phyloP scores from a whole-genome alignment of 768 basidiomycete species.

The Epithele typhae region DNA sequence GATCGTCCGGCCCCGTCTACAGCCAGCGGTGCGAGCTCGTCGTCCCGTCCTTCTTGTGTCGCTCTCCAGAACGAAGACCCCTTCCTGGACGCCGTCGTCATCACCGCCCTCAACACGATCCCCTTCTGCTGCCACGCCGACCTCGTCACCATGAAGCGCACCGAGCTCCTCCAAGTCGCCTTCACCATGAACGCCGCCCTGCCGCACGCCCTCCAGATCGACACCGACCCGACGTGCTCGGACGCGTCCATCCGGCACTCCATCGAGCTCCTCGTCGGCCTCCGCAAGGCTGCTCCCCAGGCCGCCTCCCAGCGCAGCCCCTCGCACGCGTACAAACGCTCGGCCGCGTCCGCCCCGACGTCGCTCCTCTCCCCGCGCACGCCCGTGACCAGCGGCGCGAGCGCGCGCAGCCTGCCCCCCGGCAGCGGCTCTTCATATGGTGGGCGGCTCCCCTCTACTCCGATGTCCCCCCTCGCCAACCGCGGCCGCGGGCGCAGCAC shows the following conservation, averaged over 20 bases:
- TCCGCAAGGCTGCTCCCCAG: slow-evolving; percentile 29
- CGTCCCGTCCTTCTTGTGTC: slow-evolving; percentile 35
- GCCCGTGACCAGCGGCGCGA: slow-evolving; percentile 11
- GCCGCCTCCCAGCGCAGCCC: not conserved
- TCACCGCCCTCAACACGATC: slow-evolving; percentile 52
- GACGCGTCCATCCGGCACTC: slow-evolving; percentile 44
- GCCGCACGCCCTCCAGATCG: slow-evolving; percentile 48
- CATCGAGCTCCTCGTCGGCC: slow-evolving; percentile 61
- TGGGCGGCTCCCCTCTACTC: slow-evolving; percentile 15
- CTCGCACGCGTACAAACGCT: too few relatives aligned
- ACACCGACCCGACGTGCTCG: slow-evolving; percentile 33
- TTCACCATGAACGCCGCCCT: slow-evolving; percentile 50
- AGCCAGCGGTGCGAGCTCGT: too few relatives aligned
- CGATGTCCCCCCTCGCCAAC: slow-evolving; percentile 17
- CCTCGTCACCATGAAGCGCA: slow-evolving; percentile 56
- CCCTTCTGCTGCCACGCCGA: slow-evolving; percentile 79
- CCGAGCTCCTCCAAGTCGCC: slow-evolving; percentile 50
- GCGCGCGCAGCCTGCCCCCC: too few relatives aligned
- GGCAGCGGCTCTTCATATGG: too few relatives aligned
- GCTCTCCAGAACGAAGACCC: slow-evolving; percentile 58
- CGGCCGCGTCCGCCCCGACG: too few relatives aligned
- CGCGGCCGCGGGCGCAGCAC: not conserved
- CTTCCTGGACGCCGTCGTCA: slow-evolving; percentile 52
- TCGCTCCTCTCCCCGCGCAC: not conserved
- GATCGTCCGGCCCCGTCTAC: too few relatives aligned